These are phyloP conservation scores for Claviceps quebecensis DNA, from an alignment of 2,329 filamentous ascomycete genomes.

Conservation along the genomic window DNA sequence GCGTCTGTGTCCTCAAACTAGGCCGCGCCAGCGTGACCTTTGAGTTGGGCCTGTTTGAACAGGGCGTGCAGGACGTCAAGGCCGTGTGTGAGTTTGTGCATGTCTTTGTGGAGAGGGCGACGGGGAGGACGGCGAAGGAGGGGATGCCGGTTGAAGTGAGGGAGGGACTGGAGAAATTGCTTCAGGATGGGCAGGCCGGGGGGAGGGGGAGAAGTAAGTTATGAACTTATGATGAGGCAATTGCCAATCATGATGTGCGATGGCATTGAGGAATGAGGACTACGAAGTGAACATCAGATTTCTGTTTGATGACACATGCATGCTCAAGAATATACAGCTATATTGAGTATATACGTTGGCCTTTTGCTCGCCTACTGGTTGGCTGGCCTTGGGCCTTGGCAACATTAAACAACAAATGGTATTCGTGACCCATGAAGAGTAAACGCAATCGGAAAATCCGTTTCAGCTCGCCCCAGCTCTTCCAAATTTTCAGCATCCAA, in stretches of 20 bases:
- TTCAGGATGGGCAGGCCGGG: not conserved
- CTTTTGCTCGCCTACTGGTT: too few relatives aligned
- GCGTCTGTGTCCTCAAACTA: constrained; percentile 67
- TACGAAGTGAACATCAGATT: not conserved
- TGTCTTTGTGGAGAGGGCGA: constrained; percentile 70
- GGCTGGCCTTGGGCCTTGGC: not conserved
- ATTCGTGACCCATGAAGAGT: constrained; percentile 50
- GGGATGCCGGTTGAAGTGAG: constrained; percentile 52
- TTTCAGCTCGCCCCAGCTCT: constrained; percentile 51
- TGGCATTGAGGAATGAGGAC: not conserved
- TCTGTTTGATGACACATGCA: not conserved
- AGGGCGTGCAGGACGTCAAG: constrained; percentile 57
- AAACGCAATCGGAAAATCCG: constrained; percentile 44
- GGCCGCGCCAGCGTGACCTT: constrained; percentile 81
- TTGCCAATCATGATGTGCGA: not conserved
- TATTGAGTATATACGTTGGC: too few relatives aligned
- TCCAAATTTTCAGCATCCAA: constrained; percentile 47
- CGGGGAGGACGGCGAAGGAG: constrained; percentile 48
- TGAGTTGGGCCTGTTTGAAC: constrained; percentile 75
- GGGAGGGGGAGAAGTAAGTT: not conserved
- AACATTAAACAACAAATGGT: not conserved
- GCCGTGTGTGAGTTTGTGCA: constrained; percentile 80
- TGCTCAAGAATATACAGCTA: not conserved
- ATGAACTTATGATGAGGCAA: not conserved
- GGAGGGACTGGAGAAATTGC: constrained; percentile 30